These are phyloP conservation scores for Knoxia roxburghii DNA, from an alignment of 257 asterid genomes.

Conservation along the genomic window DNA sequence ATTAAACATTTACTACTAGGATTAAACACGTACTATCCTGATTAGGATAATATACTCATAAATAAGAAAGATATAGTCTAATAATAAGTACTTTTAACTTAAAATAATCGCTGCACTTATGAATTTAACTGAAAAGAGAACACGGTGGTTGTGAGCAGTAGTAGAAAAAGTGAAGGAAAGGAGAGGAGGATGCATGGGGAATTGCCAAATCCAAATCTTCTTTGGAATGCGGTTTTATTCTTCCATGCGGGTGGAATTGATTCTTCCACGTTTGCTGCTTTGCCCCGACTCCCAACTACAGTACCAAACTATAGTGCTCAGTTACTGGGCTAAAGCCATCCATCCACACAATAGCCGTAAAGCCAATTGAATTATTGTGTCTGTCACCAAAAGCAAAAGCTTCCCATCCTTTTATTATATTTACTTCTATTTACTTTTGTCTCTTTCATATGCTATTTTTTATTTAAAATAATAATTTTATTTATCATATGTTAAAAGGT, in stretches of 20 bases:
- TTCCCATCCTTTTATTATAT: constrained; percentile 14
- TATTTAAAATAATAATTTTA: too few species aligned
- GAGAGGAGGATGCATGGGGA: constrained; percentile 13
- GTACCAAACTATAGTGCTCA: not conserved
- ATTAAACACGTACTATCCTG: too few species aligned
- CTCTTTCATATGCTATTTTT: too few species aligned
- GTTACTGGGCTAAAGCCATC: not conserved
- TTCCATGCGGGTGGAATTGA: constrained; percentile 35
- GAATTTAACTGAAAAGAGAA: too few species aligned
- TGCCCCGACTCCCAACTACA: constrained; percentile 2
- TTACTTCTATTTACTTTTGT: not conserved
- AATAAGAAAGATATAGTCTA: too few species aligned
- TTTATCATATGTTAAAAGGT: too few species aligned
- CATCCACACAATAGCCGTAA: constrained; percentile 16
- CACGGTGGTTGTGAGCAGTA: too few species aligned
- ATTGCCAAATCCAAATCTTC: constrained; percentile 37
- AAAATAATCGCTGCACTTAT: too few species aligned
- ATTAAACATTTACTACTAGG: too few species aligned
- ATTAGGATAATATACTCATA: too few species aligned
- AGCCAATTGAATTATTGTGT: constrained; percentile 9
- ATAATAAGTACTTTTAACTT: too few species aligned
- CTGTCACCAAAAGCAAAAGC: constrained; percentile 19
- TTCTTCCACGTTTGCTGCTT: constrained; percentile 31
- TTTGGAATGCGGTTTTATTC: constrained; percentile 51
- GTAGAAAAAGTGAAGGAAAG: too few species aligned